A percentile compares a stretch with the other conserved stretches of the same genome.
phyloP scores from a whole-genome alignment of 2,329 filamentous ascomycete species.

The Fusarium marasasianum region DNA sequence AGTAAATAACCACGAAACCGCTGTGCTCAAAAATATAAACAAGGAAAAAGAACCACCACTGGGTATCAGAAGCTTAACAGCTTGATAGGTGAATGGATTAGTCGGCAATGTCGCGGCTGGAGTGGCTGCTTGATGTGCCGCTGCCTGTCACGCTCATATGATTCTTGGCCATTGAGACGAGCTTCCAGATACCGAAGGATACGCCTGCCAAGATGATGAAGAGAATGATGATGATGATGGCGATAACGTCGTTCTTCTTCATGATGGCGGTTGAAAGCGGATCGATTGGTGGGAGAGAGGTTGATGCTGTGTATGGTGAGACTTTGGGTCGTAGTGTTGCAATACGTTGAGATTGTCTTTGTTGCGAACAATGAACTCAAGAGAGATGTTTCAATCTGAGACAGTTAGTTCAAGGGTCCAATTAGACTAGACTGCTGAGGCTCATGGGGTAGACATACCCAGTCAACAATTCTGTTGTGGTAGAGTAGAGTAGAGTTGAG shows the following conservation, averaged over 20 bases:
- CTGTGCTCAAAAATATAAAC: conserved; percentile 17
- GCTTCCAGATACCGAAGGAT: conserved; percentile 70
- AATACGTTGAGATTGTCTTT: not conserved
- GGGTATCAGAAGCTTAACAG: conserved; percentile 10
- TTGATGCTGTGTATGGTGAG: not conserved
- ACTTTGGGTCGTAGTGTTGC: not conserved
- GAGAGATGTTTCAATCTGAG: conserved; percentile 8
- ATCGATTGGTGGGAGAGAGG: not conserved
- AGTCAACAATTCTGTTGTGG: not conserved
- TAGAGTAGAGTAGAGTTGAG: not conserved
- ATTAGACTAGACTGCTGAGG: not conserved
- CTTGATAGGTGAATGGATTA: not conserved
- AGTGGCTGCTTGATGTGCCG: conserved; percentile 36
- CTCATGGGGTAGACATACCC: not conserved
- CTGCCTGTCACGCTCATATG: conserved; percentile 52
- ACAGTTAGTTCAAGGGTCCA: conserved; percentile 2
- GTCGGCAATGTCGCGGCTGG: conserved; percentile 27
- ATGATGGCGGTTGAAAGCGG: conserved; percentile 52
- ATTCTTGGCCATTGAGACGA: conserved; percentile 63
- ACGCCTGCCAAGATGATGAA: conserved; percentile 70
- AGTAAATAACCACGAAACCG: conserved; percentile 9
- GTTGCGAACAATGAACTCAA: not conserved
- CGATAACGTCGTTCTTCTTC: conserved; percentile 74
- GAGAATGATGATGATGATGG: conserved; percentile 73
- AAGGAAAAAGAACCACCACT: conserved; percentile 4